Conservation (phyloP, 2,329 filamentous ascomycete genomes). For the Cordyceps javanica region DNA sequence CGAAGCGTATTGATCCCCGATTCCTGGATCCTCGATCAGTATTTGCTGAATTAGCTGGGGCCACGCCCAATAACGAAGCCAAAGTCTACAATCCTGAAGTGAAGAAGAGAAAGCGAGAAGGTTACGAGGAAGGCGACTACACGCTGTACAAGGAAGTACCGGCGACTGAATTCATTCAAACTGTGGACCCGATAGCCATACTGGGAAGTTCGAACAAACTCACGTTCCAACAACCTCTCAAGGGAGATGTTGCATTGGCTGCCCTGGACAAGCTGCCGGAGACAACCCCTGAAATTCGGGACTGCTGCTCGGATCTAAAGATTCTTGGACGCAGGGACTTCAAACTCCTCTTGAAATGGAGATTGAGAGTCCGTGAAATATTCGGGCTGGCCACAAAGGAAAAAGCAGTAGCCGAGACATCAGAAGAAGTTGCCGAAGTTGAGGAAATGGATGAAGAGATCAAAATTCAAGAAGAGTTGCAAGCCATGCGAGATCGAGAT, state of each 20-base stretch:
- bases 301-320: constrained; percentile 77
- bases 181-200: constrained; percentile 85
- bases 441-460: constrained; percentile 94
- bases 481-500: constrained; percentile 75
- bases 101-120: constrained; percentile 96
- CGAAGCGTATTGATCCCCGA: constrained; percentile 85
- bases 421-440: constrained; percentile 71
- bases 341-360: constrained; percentile 82
- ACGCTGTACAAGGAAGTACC: constrained; percentile 85
- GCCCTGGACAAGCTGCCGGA: constrained; percentile 81
- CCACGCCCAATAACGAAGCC: constrained; percentile 89
- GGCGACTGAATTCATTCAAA: constrained; percentile 91
- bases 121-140: constrained; percentile 95
- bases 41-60: constrained; percentile 83
- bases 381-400: constrained; percentile 84
- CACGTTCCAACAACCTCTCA: constrained; percentile 71
- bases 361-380: constrained; percentile 79
- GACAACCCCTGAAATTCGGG: constrained; percentile 74
- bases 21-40: constrained; percentile 86
- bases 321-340: constrained; percentile 93
- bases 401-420: constrained; percentile 35
- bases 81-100: constrained; percentile 96
- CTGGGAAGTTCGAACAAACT: constrained; percentile 80
- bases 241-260: constrained; percentile 79
- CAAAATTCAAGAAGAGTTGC: constrained; percentile 79